Base-by-base conservation (phyloP, 495 filamentous ascomycete genomes). In the Articulospora tetracladia region DNA sequence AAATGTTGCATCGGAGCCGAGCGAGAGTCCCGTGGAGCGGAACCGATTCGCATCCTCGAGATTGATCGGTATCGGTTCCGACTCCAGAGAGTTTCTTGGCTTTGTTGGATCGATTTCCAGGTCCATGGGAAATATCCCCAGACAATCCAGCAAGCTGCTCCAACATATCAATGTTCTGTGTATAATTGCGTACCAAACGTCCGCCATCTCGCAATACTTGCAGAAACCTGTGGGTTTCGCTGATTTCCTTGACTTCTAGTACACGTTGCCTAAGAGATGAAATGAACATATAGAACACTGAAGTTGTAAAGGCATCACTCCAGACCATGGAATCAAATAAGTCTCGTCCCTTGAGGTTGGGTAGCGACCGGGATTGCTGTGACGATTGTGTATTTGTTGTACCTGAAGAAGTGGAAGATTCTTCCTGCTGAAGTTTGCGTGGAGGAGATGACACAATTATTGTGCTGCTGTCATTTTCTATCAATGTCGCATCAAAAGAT, bases 151-250 rank as follows among this genome's bases (percentile, higher is more conserved):
- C 81, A 22, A 84, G 79, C 53, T 83, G 81, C 60, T 90, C 86
- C 4, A 90, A 74, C 58, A 81, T 81, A 59, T 90, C 86, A 27
- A 90, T 90, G 53, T 90, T 90, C 63, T 90, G 86, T 0, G 86
- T 89, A 62, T 89, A 89, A 54, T 85, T 86, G 30, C 86, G 70
- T 17, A 87, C 80, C 23, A 89, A 70, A 47, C 84, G 84, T 1
- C 83, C 78, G 34, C 76, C 76, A 67, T 89, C 84, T 15, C 84
- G 76, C 12, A 89, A 75, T 10, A 79, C 77, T 28, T 79, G 77
- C 47, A 89, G 80, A 62, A 89, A 88, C 39, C 77, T 80, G 67
- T 89, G 86, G 1, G 84, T 83, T 0, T 79, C 76, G 30, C 81
- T 79, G 0, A 83, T 82, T n/a, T 72, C 70, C 34, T 77, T 80